These are phyloP conservation scores for Ogataea dorogensis DNA, from an alignment of 805 yeast genomes.

Conservation along the genomic window DNA sequence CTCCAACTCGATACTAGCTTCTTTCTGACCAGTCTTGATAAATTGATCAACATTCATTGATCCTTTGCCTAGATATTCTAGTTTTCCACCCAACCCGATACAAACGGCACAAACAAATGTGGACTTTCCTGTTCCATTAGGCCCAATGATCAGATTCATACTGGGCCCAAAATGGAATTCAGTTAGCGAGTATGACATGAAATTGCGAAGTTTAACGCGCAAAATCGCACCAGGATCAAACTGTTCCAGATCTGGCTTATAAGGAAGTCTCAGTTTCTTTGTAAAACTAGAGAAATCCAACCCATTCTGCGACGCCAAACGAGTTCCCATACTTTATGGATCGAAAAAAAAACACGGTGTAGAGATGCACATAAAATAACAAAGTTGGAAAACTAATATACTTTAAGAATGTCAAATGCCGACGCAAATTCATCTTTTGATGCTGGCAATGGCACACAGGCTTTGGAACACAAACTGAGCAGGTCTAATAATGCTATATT, in stretches of 20 bases:
- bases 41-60: constrained; percentile 58
- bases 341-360: constrained; percentile 2
- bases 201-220: constrained; percentile 53
- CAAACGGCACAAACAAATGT: constrained; percentile 92
- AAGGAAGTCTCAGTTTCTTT: constrained; percentile 20
- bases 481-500: constrained; percentile 26
- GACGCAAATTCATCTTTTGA: constrained; percentile 9
- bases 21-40: constrained; percentile 63
- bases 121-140: constrained; percentile 94
- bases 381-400: constrained; percentile 1
- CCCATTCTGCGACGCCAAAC: constrained; percentile 12
- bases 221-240: constrained; percentile 49
- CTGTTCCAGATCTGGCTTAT: constrained; percentile 23
- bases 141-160: constrained; percentile 90
- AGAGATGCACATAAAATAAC: not conserved
- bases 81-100: constrained; percentile 79
- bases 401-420: constrained; percentile 5
- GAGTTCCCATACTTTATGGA: constrained; percentile 10
- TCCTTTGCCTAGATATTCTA: constrained; percentile 70
- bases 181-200: constrained; percentile 66
- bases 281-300: constrained; percentile 14
- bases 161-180: constrained; percentile 79
- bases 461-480: constrained; percentile 18
- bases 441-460: constrained; percentile 4
- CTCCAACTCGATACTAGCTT: constrained; percentile 49